phyloP scores from a whole-genome alignment of 352 stramenopile genomes.

The Halophytophthora polymorphica region DNA sequence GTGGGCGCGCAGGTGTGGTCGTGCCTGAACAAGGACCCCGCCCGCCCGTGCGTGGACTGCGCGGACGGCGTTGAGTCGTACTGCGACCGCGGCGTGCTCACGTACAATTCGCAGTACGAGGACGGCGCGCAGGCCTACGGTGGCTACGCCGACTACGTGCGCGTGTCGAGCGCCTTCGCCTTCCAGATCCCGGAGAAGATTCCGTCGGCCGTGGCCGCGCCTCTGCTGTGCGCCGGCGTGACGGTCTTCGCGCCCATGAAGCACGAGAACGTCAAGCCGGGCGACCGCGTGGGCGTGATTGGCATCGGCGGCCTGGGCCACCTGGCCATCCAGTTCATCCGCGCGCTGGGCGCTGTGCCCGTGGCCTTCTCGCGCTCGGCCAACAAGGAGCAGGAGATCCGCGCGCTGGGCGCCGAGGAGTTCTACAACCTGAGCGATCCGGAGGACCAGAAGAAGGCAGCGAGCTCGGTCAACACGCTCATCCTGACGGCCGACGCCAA shows the following conservation, averaged over 20 bases:
- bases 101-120: conserved; percentile 49
- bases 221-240: conserved; percentile 79
- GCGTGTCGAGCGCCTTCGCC: conserved; percentile 60
- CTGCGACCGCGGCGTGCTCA: conserved; percentile 47
- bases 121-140: conserved; percentile 49
- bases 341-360: conserved; percentile 49
- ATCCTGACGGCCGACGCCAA: conserved; percentile 67
- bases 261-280: conserved; percentile 45
- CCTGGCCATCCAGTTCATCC: conserved; percentile 80
- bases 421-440: conserved; percentile 51
- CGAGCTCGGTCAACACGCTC: conserved; percentile 56
- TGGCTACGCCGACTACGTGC: conserved; percentile 76
- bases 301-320: conserved; percentile 85
- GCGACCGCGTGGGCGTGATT: conserved; percentile 63
- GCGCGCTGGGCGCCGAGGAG: conserved; percentile 65
- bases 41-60: conserved; percentile 59
- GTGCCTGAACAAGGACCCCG: conserved; percentile 62
- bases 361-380: conserved; percentile 57
- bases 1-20: conserved; percentile 78
- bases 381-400: conserved; percentile 73
- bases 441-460: conserved; percentile 31
- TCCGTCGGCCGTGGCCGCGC: conserved; percentile 36
- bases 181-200: conserved; percentile 66
- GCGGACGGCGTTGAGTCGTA: conserved; percentile 54
- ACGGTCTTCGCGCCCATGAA: conserved; percentile 78